Evolutionary conservation across 148 eudicot genomes (phyloP), one percentile per base, ranked within the genome.

Genomic region (Silene conica): DNA sequence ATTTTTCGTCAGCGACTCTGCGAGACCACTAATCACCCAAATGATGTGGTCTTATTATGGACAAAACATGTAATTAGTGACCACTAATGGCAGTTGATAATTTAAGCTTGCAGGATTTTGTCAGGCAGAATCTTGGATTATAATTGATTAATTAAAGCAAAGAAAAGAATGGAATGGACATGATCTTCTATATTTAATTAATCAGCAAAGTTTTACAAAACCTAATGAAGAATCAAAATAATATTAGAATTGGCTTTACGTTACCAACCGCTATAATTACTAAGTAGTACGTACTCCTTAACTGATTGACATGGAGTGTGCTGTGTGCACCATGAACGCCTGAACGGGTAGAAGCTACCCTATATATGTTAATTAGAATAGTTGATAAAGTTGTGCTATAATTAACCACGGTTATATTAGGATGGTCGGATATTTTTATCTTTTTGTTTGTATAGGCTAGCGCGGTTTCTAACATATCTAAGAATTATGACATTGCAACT

Each of bases 81-180:
- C 19, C 58, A 31, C 57, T 34, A 60, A 43, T 74, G 64, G 70
- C 45, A 69, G 64, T 68, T 73, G 26, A 60, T 63, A 43, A 70
- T 55, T 26, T 63, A 62, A 63, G 41, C 11, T 25, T 69, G 52
- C 43, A 79, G 60, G 82, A 79, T 55, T 79, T 79, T 79, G 82
- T 64, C 78, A 74, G 18, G 31, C 50, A 76, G 73, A 79, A 74
- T 79, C 74, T 74, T 74, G 71, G 65, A 74, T 41, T 74, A 22
- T 68, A 62, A 60, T 78, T 38, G 63, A 67, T 58, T 76, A 68
- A 50, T 6, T 23, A 50, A 62, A 21, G 22, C 38, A 73, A 68
- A 68, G 73, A 61, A 74, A 74, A 13, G 6, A 21, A 62, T 31
- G 20, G 10, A 21, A 65, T 34, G 46, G 41, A 16, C 46, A 38